Base-by-base conservation (phyloP, 2,329 filamentous ascomycete species). In the Scorias spongiosa region DNA sequence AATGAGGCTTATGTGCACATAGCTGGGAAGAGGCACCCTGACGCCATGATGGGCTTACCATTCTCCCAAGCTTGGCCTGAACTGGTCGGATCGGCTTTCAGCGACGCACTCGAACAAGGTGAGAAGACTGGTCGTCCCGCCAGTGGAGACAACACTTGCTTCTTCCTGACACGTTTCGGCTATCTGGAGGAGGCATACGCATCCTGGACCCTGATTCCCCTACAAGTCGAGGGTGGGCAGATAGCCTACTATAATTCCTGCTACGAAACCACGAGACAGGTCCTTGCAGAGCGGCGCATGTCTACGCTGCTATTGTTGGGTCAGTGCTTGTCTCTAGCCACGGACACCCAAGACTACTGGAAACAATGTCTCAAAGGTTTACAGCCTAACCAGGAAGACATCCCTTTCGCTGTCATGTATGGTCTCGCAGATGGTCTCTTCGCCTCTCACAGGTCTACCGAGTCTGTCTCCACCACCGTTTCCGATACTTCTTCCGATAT, bases 1-100 rank as follows among this genome's bases (percentile, higher is more conserved):
- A 66, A 66, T 32, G 57, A 62, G 29, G 47, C 51, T 1, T 64
- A 63, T 18, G 51, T 59, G 5, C 48, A 57, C 18, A 46, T 61
- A 6, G 48, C 59, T 5, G 57, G 55, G 2, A 40, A 40, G 0
- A 47, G 56, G 9, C 62, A 65, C 40, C 51, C 53, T 2, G 15
- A 18, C 17, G 43, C 42, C 2, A 40, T 40, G 38, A 34, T 47
- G 8, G 28, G 32, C 8, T 34, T 43, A 18, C 56, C 56, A 36
- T 40, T 50, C 5, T 10, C 11, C 8, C 46, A 44, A 12, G 48
- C 15, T 9, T 51, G 51, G 11, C 45, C 40, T 9, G 51, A 53
- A 14, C 15, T 48, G 8, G 30, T 46, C 14, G 30, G 43, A 10
- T 14, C 38, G 14, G 29, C 15, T 29, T 20, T 48, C n/a, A 12